phyloP scores from a whole-genome alignment of 1,284 basidiomycete species.

The Mixia osmundae region DNA sequence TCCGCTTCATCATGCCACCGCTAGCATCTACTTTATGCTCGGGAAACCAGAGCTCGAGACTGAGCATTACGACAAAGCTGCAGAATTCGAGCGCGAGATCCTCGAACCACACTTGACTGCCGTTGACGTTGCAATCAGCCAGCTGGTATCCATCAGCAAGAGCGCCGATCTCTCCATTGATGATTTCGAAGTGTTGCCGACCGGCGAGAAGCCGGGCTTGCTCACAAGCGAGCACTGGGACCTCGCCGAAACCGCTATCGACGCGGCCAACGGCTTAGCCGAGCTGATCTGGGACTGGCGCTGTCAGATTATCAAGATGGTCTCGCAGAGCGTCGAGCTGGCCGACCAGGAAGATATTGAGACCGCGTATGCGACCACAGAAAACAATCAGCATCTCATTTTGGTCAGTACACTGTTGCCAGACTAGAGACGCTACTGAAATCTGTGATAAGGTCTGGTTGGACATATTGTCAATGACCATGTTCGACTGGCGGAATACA shows the following conservation, averaged over 20 bases:
- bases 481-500: no score
- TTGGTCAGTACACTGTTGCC: no score
- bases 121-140: conserved; percentile 5
- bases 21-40: no score
- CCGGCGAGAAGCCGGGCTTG: conserved; percentile 9
- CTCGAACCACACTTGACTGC: conserved; percentile 8
- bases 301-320: conserved; percentile 7
- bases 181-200: conserved; percentile 10
- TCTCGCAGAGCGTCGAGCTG: no score
- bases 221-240: conserved; percentile 9
- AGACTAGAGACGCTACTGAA: no score
- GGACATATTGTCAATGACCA: no score
- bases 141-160: conserved; percentile 3
- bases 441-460: no score
- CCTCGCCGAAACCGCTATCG: conserved; percentile 7
- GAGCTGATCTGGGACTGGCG: conserved; percentile 6
- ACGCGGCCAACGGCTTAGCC: conserved; percentile 12
- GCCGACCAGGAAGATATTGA: no score
- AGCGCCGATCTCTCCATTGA: conserved; percentile 4
- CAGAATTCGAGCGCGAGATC: conserved; percentile 6
- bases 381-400: no score
- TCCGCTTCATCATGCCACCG: no score
- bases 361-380: no score
- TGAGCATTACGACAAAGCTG: conserved; percentile 8
- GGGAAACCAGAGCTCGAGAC: conserved; percentile 7